Percentiles rank a stretch among this genome's conserved stretches.
Conservation (phyloP, 495 filamentous ascomycete genomes). For the Xylaria grammica region DNA sequence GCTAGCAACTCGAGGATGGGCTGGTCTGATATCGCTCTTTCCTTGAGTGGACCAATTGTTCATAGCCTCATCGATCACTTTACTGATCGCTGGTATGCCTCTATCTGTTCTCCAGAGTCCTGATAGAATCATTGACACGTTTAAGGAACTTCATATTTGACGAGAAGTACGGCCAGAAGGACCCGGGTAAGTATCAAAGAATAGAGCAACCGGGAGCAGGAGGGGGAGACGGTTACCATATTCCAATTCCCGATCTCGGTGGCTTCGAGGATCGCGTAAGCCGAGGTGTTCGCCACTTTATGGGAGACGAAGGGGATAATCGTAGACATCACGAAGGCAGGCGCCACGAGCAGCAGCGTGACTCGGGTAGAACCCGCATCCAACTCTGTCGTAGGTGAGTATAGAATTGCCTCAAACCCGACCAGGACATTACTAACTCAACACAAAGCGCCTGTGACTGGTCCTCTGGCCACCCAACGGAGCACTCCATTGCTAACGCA, state of each 20-base stretch:
- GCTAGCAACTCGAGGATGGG: conserved; percentile 86
- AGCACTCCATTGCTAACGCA: conserved; percentile 90
- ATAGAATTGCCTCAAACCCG: neutral
- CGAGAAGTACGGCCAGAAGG: conserved; percentile 75
- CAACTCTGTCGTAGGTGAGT: conserved; percentile 52
- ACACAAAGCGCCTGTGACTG: conserved; percentile 66
- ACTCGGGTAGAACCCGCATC: conserved; percentile 32
- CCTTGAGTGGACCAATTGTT: conserved; percentile 78
- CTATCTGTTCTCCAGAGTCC: neutral
- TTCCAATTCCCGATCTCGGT: conserved; percentile 45
- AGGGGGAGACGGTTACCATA: conserved; percentile 26
- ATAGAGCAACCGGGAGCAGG: conserved; percentile 47
- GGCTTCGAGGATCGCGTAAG: conserved; percentile 53
- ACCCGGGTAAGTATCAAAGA: conserved; percentile 64
- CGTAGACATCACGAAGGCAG: conserved; percentile 24
- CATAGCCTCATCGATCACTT: conserved; percentile 82
- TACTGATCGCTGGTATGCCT: conserved; percentile 72
- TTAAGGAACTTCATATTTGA: conserved; percentile 81
- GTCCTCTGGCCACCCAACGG: conserved; percentile 69
- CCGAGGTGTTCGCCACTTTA: conserved; percentile 42
- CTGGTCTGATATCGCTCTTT: conserved; percentile 89
- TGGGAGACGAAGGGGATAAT: conserved; percentile 30
- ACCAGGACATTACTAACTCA: conserved; percentile 20
- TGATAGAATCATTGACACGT: conserved; percentile 13
- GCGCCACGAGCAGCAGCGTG: conserved; percentile 24